Conservation (phyloP, 2,329 filamentous ascomycete species). For the Aureobasidium mangrovei region DNA sequence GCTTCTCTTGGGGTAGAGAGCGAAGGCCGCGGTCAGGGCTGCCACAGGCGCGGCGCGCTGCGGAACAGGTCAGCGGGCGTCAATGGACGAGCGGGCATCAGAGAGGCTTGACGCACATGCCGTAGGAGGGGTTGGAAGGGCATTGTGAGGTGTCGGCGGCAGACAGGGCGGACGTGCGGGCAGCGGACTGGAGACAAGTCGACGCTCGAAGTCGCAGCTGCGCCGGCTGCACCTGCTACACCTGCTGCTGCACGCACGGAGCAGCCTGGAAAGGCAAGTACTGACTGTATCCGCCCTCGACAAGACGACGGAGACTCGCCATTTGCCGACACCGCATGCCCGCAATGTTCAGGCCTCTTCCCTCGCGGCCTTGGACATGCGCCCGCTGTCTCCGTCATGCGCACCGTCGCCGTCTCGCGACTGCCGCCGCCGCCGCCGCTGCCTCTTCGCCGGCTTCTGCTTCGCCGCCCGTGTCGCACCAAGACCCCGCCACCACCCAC, state of each 20-base stretch:
- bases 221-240: neutral
- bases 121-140: slow-evolving; percentile 45
- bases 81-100: slow-evolving; percentile 1
- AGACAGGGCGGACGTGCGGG: neutral
- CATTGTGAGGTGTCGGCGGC: slow-evolving; percentile 32
- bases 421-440: slow-evolving; percentile 33
- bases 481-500: slow-evolving; percentile 36
- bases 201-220: neutral
- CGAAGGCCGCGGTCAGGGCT: slow-evolving; percentile 36
- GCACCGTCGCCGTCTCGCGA: slow-evolving; percentile 23
- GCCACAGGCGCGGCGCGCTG: slow-evolving; percentile 44
- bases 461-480: slow-evolving; percentile 20
- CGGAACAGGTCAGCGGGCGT: slow-evolving; percentile 19
- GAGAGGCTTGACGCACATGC: slow-evolving; percentile 35
- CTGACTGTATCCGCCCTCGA: too few species aligned
- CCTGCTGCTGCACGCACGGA: neutral
- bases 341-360: slow-evolving; percentile 35
- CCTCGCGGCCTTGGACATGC: slow-evolving; percentile 51
- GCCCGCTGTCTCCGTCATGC: slow-evolving; percentile 45
- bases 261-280: neutral
- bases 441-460: slow-evolving; percentile 27
- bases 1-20: slow-evolving; percentile 38
- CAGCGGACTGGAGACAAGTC: neutral
- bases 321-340: neutral
- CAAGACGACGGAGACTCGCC: neutral